phyloP scores from a whole-genome alignment of 164 flowering plant species.

The Vitis riparia region DNA sequence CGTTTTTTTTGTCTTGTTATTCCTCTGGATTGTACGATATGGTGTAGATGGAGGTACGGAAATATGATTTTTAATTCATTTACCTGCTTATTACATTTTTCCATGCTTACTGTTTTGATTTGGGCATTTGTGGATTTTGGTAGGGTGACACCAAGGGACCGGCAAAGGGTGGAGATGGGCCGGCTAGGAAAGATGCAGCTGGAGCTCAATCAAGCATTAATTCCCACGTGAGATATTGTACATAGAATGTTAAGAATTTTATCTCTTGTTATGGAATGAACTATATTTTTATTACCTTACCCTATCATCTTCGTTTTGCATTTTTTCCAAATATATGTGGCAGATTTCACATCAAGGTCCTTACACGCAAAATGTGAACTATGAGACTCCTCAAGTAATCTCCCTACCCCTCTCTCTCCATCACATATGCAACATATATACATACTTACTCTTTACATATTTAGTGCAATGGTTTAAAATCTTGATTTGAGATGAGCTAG shows the following conservation, averaged over 20 bases:
- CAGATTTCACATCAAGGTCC: slow-evolving; percentile 57
- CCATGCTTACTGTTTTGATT: background rate
- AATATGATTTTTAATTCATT: background rate
- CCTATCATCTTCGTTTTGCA: background rate
- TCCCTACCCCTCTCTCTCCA: slow-evolving; percentile 16
- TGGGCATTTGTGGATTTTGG: slow-evolving; percentile 4
- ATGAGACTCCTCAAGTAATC: slow-evolving; percentile 46
- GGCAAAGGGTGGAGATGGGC: slow-evolving; percentile 34
- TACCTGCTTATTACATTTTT: background rate
- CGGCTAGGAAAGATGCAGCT: slow-evolving; percentile 41
- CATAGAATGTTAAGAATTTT: background rate
- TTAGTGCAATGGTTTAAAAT: background rate
- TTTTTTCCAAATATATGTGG: background rate
- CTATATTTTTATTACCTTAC: background rate
- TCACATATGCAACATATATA: too few relatives aligned
- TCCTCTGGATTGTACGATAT: slow-evolving; percentile 4
- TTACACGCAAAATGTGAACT: slow-evolving; percentile 41
- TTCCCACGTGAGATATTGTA: slow-evolving; percentile 34
- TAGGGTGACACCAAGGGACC: slow-evolving; percentile 71
- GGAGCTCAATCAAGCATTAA: slow-evolving; percentile 32
- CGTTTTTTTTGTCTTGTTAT: background rate
- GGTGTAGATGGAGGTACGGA: slow-evolving; percentile 49
- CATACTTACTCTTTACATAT: too few relatives aligned
- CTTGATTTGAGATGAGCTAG: background rate
- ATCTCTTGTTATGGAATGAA: background rate